Percentiles rank a stretch among this genome's conserved stretches.
phyloP scores from a whole-genome alignment of 768 basidiomycete species.

The Pisolithus sp. region DNA sequence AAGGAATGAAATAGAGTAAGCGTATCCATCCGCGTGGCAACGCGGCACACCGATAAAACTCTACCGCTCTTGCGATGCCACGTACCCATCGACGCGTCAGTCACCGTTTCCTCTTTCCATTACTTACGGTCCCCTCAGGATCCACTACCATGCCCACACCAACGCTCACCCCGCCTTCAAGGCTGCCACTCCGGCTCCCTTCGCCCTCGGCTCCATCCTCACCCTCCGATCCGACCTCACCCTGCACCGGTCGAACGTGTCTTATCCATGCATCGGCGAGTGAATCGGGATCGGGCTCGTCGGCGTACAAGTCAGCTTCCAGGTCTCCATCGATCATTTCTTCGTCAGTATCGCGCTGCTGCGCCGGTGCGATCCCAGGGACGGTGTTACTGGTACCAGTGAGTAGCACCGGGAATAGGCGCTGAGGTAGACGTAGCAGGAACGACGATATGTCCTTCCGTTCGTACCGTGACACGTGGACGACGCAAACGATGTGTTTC shows the following conservation, averaged over 20 bases:
- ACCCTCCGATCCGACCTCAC: neutral
- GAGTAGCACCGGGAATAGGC: conserved; percentile 1
- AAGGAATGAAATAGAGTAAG: too few relatives aligned
- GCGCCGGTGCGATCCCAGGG: neutral
- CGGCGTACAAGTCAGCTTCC: conserved; percentile 4
- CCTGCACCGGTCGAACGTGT: neutral
- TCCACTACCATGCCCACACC: neutral
- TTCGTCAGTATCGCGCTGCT: conserved; percentile 13
- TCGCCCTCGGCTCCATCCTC: neutral
- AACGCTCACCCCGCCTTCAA: neutral
- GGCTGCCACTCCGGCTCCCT: neutral
- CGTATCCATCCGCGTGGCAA: too few relatives aligned
- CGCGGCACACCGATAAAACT: too few relatives aligned
- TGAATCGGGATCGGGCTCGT: conserved; percentile 6
- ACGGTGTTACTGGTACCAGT: too few relatives aligned
- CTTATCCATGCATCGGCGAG: neutral
- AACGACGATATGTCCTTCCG: conserved; percentile 16
- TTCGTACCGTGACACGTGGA: conserved; percentile 21
- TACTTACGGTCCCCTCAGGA: neutral
- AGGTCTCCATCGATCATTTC: conserved; percentile 25
- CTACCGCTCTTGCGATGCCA: too few relatives aligned
- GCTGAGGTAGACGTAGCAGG: conserved; percentile 7
- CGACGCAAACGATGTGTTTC: conserved; percentile 11
- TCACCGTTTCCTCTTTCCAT: conserved; percentile 3
- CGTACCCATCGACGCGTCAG: too few relatives aligned